Evolutionary conservation across 371 early-diverging fungal species (phyloP).

Genomic region (Lichtheimia ramosa): DNA sequence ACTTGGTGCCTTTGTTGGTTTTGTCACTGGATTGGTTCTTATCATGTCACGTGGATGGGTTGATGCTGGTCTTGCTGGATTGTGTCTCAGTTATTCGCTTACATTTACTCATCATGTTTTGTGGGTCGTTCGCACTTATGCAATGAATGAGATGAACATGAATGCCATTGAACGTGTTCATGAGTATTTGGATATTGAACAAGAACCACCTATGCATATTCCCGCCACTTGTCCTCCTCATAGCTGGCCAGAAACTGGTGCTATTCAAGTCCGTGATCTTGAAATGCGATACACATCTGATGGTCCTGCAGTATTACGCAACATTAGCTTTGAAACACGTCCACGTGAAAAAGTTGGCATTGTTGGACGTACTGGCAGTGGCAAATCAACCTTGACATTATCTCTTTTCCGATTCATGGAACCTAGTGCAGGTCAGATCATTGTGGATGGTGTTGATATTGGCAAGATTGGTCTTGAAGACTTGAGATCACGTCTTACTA

Average conservation of each 20-base stretch:
- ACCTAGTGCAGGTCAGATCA: slow-evolving; percentile 55
- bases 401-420: slow-evolving; percentile 80
- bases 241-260: slow-evolving; percentile 75
- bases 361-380: slow-evolving; percentile 49
- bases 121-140: slow-evolving; percentile 80
- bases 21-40: slow-evolving; percentile 66
- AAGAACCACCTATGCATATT: slow-evolving; percentile 64
- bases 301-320: slow-evolving; percentile 66
- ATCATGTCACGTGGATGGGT: slow-evolving; percentile 49
- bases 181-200: slow-evolving; percentile 71
- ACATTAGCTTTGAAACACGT: slow-evolving; percentile 59
- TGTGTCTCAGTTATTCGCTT: slow-evolving; percentile 73
- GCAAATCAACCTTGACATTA: slow-evolving; percentile 64
- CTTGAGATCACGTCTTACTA: slow-evolving; percentile 61
- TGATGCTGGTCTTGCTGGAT: slow-evolving; percentile 77
- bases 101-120: slow-evolving; percentile 70
- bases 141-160: slow-evolving; percentile 84
- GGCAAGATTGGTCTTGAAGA: slow-evolving; percentile 62
- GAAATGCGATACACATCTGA: slow-evolving; percentile 70
- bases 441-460: slow-evolving; percentile 75
- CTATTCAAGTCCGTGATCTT: slow-evolving; percentile 63
- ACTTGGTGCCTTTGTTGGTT: slow-evolving; percentile 70
- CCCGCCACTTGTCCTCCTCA: slow-evolving; percentile 48
- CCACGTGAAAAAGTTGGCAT: slow-evolving; percentile 64
- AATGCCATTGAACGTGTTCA: slow-evolving; percentile 74